Conservation (phyloP, 2,329 filamentous ascomycete species). For the Fusarium redolens region DNA sequence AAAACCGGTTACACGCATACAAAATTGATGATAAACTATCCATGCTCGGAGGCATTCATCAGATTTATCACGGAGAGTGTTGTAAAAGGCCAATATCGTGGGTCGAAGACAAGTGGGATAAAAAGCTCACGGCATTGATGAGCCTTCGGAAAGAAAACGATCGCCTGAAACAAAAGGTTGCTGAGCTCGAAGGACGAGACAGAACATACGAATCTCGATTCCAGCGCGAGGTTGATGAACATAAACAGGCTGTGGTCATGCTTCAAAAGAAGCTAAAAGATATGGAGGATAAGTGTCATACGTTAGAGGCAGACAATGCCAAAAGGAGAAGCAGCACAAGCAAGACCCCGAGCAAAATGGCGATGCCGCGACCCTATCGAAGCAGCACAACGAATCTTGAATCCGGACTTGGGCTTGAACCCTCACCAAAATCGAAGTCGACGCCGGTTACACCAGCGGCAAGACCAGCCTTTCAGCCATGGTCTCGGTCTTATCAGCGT, state of each 20-base stretch:
- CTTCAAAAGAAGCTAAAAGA: conserved; percentile 52
- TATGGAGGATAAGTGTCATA: conserved; percentile 48
- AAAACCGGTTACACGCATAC: conserved; percentile 49
- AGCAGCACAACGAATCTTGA: conserved; percentile 30
- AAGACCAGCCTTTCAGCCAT: conserved; percentile 28
- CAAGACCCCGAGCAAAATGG: conserved; percentile 24
- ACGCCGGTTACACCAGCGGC: conserved; percentile 39
- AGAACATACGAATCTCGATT: conserved; percentile 55
- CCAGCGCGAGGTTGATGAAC: conserved; percentile 50
- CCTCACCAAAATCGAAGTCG: conserved; percentile 40
- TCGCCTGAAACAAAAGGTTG: conserved; percentile 48
- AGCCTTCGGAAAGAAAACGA: conserved; percentile 50
- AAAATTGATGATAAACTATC: conserved; percentile 56
- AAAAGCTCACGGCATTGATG: conserved; percentile 44
- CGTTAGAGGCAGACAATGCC: conserved; percentile 45
- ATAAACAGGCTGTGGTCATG: conserved; percentile 48
- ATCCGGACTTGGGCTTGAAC: conserved; percentile 25
- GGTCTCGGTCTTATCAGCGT: conserved; percentile 35
- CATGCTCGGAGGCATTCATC: conserved; percentile 59
- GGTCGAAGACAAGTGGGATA: conserved; percentile 53
- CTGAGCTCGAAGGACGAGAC: conserved; percentile 53
- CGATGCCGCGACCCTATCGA: conserved; percentile 35
- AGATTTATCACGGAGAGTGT: conserved; percentile 59
- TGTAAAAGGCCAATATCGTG: conserved; percentile 55
- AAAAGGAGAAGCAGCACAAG: conserved; percentile 36